These are phyloP conservation scores for Clarireedia homoeocarpa DNA, from an alignment of 2,329 filamentous ascomycete species.

Conservation along the genomic window DNA sequence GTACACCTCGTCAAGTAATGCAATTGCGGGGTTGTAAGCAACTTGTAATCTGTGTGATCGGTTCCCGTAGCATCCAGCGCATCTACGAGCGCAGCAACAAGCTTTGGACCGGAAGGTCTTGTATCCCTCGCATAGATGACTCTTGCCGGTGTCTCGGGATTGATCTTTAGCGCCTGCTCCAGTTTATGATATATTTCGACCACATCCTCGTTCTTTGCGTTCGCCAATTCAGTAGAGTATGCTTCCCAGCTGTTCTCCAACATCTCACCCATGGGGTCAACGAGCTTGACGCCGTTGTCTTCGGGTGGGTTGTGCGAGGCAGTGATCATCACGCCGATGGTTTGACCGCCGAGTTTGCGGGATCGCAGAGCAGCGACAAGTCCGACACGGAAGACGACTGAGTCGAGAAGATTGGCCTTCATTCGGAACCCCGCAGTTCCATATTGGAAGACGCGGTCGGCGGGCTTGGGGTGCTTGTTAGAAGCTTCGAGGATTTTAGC, in stretches of 20 bases:
- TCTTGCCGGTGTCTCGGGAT: slow-evolving; percentile 60
- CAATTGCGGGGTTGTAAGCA: slow-evolving; percentile 92
- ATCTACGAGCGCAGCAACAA: slow-evolving; percentile 71
- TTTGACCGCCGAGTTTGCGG: slow-evolving; percentile 79
- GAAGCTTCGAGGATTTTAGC: slow-evolving; percentile 50
- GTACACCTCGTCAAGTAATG: slow-evolving; percentile 93
- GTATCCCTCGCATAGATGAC: slow-evolving; percentile 92
- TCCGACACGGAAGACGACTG: slow-evolving; percentile 86
- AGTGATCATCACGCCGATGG: slow-evolving; percentile 95
- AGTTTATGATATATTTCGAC: slow-evolving; percentile 69
- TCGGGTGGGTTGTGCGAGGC: slow-evolving; percentile 85
- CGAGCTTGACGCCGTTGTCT: slow-evolving; percentile 91
- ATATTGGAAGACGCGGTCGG: slow-evolving; percentile 51
- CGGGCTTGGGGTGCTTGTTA: slow-evolving; percentile 51
- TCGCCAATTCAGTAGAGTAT: slow-evolving; percentile 83
- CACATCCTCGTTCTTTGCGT: slow-evolving; percentile 70
- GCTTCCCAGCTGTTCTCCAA: slow-evolving; percentile 91
- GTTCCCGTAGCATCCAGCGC: slow-evolving; percentile 70
- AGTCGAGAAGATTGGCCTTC: slow-evolving; percentile 74
- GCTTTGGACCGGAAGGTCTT: slow-evolving; percentile 77
- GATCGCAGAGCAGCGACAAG: slow-evolving; percentile 83
- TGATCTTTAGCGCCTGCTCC: slow-evolving; percentile 67
- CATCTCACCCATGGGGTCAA: slow-evolving; percentile 98
- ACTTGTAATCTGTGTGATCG: slow-evolving; percentile 76
- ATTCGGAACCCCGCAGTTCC: slow-evolving; percentile 63